These are phyloP conservation scores for Suillus weaverae DNA, from an alignment of 768 basidiomycete species.

Conservation along the genomic window DNA sequence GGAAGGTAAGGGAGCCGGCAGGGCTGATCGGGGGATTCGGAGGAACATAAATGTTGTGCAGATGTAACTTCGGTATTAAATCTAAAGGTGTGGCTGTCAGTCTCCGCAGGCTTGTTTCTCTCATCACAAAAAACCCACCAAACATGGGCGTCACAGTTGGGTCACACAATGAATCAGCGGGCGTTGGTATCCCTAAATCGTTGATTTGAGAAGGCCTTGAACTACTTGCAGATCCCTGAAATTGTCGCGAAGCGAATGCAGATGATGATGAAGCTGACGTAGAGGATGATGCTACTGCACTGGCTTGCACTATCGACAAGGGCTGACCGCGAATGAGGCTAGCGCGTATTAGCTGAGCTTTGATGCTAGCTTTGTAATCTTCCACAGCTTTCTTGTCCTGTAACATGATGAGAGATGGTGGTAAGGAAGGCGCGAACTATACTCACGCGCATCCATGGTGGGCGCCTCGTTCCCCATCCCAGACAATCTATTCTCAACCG, in stretches of 20 bases:
- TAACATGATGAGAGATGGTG: conserved; percentile 19
- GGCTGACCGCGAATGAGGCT: conserved; percentile 85
- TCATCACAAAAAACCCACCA: conserved; percentile 18
- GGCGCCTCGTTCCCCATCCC: conserved; percentile 81
- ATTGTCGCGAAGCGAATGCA: conserved; percentile 35
- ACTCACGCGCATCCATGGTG: conserved; percentile 87
- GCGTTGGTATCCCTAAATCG: conserved; percentile 20
- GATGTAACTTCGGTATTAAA: too few species aligned
- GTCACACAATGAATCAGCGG: conserved; percentile 21
- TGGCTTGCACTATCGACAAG: conserved; percentile 47
- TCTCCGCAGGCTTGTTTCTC: background rate
- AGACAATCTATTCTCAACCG: conserved; percentile 80
- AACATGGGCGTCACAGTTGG: conserved; percentile 29
- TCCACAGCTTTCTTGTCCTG: conserved; percentile 85
- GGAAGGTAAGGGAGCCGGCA: conserved; percentile 34
- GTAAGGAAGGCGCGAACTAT: conserved; percentile 4
- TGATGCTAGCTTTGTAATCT: conserved; percentile 81
- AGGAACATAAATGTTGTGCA: too few species aligned
- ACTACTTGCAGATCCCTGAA: conserved; percentile 23
- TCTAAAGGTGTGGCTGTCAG: conserved; percentile 18
- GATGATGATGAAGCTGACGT: conserved; percentile 27
- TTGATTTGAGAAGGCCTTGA: conserved; percentile 22
- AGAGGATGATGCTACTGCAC: conserved; percentile 13
- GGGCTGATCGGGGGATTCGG: conserved; percentile 33
- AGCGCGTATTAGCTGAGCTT: conserved; percentile 72